Conservation (phyloP, 441 rosid genomes). For the Erodium trifolium region DNA sequence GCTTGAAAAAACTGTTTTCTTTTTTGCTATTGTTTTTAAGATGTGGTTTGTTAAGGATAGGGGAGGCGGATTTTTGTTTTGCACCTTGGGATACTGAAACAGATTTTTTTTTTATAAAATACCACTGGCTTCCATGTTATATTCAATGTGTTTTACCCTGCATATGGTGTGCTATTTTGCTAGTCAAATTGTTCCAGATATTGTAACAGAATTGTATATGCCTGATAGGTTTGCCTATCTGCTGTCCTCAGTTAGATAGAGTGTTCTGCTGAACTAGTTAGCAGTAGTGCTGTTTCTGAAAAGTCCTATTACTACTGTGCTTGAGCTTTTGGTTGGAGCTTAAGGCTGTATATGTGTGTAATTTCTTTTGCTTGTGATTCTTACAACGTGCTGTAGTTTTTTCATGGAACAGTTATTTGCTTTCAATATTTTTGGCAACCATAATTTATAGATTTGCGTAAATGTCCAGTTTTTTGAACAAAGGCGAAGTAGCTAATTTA, state of each 20-base stretch:
- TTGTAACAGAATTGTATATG: background rate
- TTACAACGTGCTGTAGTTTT: conserved; percentile 1
- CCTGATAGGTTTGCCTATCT: background rate
- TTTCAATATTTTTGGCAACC: background rate
- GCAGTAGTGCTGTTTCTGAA: background rate
- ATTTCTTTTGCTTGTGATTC: background rate
- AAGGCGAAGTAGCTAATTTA: background rate
- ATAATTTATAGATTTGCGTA: background rate
- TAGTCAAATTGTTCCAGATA: background rate
- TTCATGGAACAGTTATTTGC: background rate
- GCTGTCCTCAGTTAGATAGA: background rate
- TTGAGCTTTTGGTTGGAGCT: conserved; percentile 6
- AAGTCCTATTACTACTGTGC: background rate
- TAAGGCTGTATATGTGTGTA: background rate
- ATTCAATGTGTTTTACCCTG: background rate
- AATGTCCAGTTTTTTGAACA: background rate
- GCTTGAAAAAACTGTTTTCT: conserved; percentile 15
- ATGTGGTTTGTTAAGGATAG: background rate
- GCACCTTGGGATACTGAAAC: background rate
- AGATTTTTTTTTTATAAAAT: conserved; percentile 3
- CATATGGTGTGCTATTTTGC: background rate
- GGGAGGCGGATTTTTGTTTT: background rate
- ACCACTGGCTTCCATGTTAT: background rate
- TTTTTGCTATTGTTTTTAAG: conserved; percentile 8
- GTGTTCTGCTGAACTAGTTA: background rate